phyloP scores from a whole-genome alignment of 116 monocot genomes.

The Papilionanthe hybrid region DNA sequence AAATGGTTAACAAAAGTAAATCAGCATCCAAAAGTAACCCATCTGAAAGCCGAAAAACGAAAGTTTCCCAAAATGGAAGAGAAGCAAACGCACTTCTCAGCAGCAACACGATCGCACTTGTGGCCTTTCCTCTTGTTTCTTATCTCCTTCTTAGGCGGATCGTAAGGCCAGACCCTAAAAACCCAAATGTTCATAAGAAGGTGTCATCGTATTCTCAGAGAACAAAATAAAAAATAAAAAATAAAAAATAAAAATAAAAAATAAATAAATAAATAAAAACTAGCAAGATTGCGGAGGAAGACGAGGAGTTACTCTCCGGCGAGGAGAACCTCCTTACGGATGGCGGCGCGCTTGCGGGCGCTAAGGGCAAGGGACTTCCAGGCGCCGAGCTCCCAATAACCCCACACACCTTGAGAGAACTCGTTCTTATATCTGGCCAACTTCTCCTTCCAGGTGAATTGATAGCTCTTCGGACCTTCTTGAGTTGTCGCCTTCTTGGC shows the following conservation, averaged over 20 bases:
- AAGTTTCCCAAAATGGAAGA: background rate
- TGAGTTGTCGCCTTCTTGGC: slow-evolving; percentile 13
- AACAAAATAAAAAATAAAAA: slow-evolving; percentile 8
- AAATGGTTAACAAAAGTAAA: background rate
- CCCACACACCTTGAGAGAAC: slow-evolving; percentile 90
- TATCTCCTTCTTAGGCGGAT: slow-evolving; percentile 84
- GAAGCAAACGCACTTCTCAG: slow-evolving; percentile 64
- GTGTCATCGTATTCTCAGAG: background rate
- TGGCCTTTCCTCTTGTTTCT: slow-evolving; percentile 89
- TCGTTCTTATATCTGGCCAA: slow-evolving; percentile 71
- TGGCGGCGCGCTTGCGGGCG: slow-evolving; percentile 75
- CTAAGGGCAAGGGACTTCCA: slow-evolving; percentile 91
- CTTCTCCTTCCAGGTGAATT: slow-evolving; percentile 82
- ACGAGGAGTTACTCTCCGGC: slow-evolving; percentile 60
- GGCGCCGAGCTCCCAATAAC: slow-evolving; percentile 96
- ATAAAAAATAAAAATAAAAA: too few species aligned
- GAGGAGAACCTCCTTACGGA: slow-evolving; percentile 90
- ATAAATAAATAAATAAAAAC: too few species aligned
- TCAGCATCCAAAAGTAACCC: slow-evolving; percentile 7
- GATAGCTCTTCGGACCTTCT: slow-evolving; percentile 24
- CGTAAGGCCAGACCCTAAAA: slow-evolving; percentile 89
- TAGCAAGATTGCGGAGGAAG: background rate
- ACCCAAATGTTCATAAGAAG: background rate
- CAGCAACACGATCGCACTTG: slow-evolving; percentile 86
- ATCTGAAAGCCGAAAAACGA: background rate